Evolutionary conservation across 805 yeast species (phyloP), one percentile per base, ranked within the genome.

Genomic region (Candida ponderosae): DNA sequence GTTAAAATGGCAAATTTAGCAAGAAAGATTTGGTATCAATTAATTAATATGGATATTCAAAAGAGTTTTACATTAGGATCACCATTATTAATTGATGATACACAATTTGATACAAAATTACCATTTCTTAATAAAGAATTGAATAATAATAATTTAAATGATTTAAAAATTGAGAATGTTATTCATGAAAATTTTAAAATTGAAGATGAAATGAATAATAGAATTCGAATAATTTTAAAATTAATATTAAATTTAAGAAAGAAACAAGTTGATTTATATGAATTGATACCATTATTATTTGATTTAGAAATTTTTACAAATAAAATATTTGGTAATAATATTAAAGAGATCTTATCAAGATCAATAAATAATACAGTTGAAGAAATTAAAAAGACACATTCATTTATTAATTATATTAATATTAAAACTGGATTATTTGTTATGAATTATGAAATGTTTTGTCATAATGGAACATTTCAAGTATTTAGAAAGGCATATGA

Each of bases 21-120:
- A 65, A 63, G 85, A 47, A 77, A 74, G 45, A 64, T 76, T 5
- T 79, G 85, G 85, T 69, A 66, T 49, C 58, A 62, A 20, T 53
- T 79, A 31, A 57, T 73, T 11, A 46, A 68, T 1, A 41, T 61
- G 31, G 85, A 79, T 47, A 43, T 63, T 2, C 57, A 60, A 35
- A 72, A 70, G 38, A 65, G 72, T 16, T 56, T 64, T 40, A 58
- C 63, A 6, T 59, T 67, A 37, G 85, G 85, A 1, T 63, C 63
- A 17, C 72, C 76, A 0, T 49, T 67, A 18, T 42, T 60, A 10
- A 64, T 70, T 15, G 50, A 54, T 38, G 51, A 55, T 1, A 60
- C 61, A 10, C 59, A 59, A 33, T 77, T 58, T 47, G 84, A 78
- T 49, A 76, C 84, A 0, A 53, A 61, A 42, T 40, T 68, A 1